Evolutionary conservation across 2,329 filamentous ascomycete genomes (phyloP), one percentile per base, ranked within the genome.

Genomic region (Rutstroemia sp.): DNA sequence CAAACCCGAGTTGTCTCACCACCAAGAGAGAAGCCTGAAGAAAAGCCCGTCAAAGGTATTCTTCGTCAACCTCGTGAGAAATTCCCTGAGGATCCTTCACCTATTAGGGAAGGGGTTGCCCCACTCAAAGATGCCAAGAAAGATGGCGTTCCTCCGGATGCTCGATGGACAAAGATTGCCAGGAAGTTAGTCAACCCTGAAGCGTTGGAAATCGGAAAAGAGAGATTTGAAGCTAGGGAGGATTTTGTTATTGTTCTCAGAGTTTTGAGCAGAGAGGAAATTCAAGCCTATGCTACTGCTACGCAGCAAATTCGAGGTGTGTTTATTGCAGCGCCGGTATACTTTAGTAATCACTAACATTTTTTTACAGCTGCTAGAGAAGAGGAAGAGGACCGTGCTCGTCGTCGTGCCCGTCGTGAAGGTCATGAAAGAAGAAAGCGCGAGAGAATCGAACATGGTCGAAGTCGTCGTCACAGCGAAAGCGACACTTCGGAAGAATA

Each of bases 231-330:
- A 72, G 88, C 95, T 65, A 82, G 91, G n/a, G 82, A 91, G 58
- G 91, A 96, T 67, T 95, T 91, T 71, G 91, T 97, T 58, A 96
- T 96, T 70, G 91, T 96, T 2, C 77, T 97, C 56, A 80, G 92
- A 56, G 92, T 96, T 7, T 71, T 97, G 69, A 88, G 83, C 49
- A 89, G 88, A 71, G 89, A 95, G 63, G 91, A 97, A 67, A 95
- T 97, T 56, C 87, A 95, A 71, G 85, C 83, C 37, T 91, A 95
- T 68, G 90, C 91, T 12, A 81, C 85, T 61, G 87, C 86, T 49
- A 96, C 92, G 9, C 83, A 86, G 62, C 83, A 90, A 67, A 82
- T 96, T 59, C 81, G 91, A 82, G 88, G 87, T 90, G 76, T 67
- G 79, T 71, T 61, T 47, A n/a, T 0, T 27, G 25, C n/a, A 4